phyloP scores from a whole-genome alignment of 805 yeast genomes.

The Grigorovia jiainica region DNA sequence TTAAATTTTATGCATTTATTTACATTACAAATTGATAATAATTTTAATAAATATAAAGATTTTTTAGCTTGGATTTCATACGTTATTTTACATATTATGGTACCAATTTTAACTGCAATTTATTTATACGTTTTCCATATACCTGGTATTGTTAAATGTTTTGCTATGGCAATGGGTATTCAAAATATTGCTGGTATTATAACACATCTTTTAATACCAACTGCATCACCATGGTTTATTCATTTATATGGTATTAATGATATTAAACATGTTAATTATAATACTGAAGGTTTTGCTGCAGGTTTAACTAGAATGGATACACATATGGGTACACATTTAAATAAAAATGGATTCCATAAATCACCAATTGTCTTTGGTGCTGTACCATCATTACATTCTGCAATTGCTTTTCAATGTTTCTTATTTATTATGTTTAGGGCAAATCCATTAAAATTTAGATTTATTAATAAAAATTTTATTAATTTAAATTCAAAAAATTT shows the following conservation, averaged over 20 bases:
- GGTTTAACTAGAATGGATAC: slow-evolving; percentile 58
- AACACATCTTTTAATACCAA: slow-evolving; percentile 56
- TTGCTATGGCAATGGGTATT: slow-evolving; percentile 45
- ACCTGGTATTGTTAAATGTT: slow-evolving; percentile 50
- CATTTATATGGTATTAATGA: slow-evolving; percentile 49
- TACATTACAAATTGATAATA: slow-evolving; percentile 28
- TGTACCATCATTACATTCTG: slow-evolving; percentile 53
- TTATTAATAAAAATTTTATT: neutral
- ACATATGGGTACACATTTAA: slow-evolving; percentile 51
- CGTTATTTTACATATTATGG: slow-evolving; percentile 50
- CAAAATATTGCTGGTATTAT: slow-evolving; percentile 52
- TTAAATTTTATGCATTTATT: slow-evolving; percentile 39
- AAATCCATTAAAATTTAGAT: slow-evolving; percentile 17
- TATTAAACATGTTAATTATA: slow-evolving; percentile 41
- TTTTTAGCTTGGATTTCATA: slow-evolving; percentile 52
- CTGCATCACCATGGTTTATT: slow-evolving; percentile 70
- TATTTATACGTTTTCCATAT: slow-evolving; percentile 59
- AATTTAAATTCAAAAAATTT: neutral
- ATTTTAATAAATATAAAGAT: slow-evolving; percentile 39
- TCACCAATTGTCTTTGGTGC: slow-evolving; percentile 65
- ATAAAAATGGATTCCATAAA: slow-evolving; percentile 53
- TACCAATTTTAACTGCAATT: slow-evolving; percentile 51
- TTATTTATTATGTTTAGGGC: slow-evolving; percentile 35
- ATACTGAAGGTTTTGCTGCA: slow-evolving; percentile 62
- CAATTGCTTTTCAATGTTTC: slow-evolving; percentile 48